Conservation (phyloP, 2,329 filamentous ascomycete species). For the Colletotrichum neosansevieriae region DNA sequence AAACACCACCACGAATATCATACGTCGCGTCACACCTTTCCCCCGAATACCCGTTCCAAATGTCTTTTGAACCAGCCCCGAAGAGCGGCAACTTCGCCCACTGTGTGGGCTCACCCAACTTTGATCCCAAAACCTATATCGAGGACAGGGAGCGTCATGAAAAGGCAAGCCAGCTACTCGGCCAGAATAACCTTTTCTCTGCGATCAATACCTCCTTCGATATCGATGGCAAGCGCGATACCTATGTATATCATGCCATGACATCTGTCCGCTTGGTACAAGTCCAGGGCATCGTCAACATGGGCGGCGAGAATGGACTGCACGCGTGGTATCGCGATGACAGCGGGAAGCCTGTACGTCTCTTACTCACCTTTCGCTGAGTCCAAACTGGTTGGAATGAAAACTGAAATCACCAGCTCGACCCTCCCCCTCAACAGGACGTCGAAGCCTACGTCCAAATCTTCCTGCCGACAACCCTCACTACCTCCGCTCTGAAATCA, state of each 20-base stretch:
- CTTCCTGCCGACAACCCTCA: constrained; percentile 71
- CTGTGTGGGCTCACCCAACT: constrained; percentile 60
- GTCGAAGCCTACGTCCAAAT: constrained; percentile 75
- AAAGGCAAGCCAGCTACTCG: constrained; percentile 53
- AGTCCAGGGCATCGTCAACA: constrained; percentile 59
- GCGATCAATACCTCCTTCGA: constrained; percentile 59
- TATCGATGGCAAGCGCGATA: constrained; percentile 56
- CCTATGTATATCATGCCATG: constrained; percentile 65
- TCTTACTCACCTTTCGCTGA: background rate
- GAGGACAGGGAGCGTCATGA: constrained; percentile 54
- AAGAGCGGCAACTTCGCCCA: constrained; percentile 47
- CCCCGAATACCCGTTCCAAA: background rate
- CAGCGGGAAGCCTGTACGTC: constrained; percentile 50
- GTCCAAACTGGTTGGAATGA: background rate
- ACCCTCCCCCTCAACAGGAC: constrained; percentile 67
- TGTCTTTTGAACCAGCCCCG: constrained; percentile 9
- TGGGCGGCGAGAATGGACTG: constrained; percentile 59
- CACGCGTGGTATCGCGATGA: constrained; percentile 62
- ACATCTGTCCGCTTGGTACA: constrained; percentile 61
- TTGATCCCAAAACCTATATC: constrained; percentile 57
- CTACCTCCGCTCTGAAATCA: constrained; percentile 71
- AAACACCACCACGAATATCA: background rate
- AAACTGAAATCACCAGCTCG: constrained; percentile 46
- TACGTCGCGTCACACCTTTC: background rate
- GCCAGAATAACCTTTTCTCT: constrained; percentile 55